Conservation (phyloP, 1,284 basidiomycete genomes). For the Microstroma glucosiphilum region DNA sequence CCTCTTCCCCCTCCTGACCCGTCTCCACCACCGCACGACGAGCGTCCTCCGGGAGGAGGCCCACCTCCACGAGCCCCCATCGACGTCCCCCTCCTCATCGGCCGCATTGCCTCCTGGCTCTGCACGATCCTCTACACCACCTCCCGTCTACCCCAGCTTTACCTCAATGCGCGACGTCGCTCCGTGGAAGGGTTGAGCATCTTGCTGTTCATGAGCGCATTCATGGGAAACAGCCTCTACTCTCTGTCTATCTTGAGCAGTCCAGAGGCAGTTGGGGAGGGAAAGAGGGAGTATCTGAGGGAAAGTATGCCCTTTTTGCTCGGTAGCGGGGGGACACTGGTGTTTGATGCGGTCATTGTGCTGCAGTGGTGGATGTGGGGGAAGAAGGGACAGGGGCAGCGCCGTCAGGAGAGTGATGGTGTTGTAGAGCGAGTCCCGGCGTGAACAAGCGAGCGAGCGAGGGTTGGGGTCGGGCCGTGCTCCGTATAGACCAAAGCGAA, state of each 20-base stretch:
- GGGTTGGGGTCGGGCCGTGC: too few species aligned
- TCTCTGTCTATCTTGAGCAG: constrained; percentile 36
- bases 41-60: not conserved
- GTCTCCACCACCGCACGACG: too few species aligned
- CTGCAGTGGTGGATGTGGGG: constrained; percentile 41
- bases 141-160: constrained; percentile 49
- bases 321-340: constrained; percentile 41
- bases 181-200: constrained; percentile 44
- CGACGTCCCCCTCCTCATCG: constrained; percentile 20
- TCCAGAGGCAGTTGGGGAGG: constrained; percentile 25
- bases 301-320: constrained; percentile 47
- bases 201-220: constrained; percentile 45
- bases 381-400: not conserved
- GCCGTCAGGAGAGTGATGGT: too few species aligned
- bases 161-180: constrained; percentile 40
- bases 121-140: constrained; percentile 49
- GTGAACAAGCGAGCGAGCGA: too few species aligned
- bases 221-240: constrained; percentile 43
- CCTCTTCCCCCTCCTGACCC: too few species aligned
- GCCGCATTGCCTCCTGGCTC: constrained; percentile 42
- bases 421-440: too few species aligned
- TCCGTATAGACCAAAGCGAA: too few species aligned
- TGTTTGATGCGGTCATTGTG: constrained; percentile 46
- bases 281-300: constrained; percentile 21
- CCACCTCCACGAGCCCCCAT: not conserved